Percentiles rank a stretch among this genome's conserved stretches.
Conservation (phyloP, 345 rosid genomes). For the Atalantia buxifolia region DNA sequence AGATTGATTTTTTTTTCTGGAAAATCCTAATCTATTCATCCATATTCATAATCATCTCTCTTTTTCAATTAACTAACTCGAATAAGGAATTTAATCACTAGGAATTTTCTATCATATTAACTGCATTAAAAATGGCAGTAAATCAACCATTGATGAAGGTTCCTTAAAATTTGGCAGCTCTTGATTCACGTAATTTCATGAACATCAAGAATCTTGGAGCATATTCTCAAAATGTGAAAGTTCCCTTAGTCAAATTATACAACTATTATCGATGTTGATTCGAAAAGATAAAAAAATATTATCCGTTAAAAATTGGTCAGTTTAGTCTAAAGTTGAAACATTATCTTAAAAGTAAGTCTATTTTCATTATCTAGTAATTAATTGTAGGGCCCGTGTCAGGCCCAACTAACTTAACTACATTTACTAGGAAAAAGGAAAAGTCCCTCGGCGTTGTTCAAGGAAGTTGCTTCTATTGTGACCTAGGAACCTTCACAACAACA, state of each 20-base stretch:
- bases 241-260: no score
- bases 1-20: no score
- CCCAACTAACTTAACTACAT: conserved; percentile 19
- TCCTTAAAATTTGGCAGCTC: neutral
- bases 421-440: neutral
- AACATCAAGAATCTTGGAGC: neutral
- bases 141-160: neutral
- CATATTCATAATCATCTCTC: no score
- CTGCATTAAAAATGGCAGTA: neutral
- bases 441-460: neutral
- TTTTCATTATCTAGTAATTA: neutral
- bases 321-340: neutral
- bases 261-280: neutral
- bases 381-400: neutral
- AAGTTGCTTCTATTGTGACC: neutral
- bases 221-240: neutral
- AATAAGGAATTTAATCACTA: no score
- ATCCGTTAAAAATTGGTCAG: conserved; percentile 1
- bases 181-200: neutral
- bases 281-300: neutral
- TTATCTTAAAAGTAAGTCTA: neutral
- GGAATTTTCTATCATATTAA: no score
- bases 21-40: no score
- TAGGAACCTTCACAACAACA: no score
- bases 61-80: no score